phyloP scores from a whole-genome alignment of 768 basidiomycete genomes.

The Termitomyces sp. region DNA sequence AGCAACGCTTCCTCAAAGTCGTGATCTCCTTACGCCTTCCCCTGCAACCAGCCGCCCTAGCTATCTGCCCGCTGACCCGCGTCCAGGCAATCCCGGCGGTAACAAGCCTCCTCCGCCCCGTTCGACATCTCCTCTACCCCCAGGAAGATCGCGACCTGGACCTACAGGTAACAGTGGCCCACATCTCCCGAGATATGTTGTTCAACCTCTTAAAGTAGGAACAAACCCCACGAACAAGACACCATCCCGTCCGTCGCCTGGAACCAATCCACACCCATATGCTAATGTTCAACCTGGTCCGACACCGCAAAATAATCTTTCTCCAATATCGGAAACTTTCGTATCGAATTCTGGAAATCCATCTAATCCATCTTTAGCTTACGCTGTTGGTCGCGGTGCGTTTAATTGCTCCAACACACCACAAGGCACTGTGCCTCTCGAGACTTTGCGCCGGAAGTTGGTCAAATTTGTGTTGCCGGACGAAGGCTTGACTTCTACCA shows the following conservation, averaged over 20 bases:
- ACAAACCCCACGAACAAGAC: constrained; percentile 35
- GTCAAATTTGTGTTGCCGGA: constrained; percentile 88
- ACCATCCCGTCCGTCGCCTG: constrained; percentile 38
- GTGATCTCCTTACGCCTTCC: constrained; percentile 38
- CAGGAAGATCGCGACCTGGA: constrained; percentile 22
- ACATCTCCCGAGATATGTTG: constrained; percentile 51
- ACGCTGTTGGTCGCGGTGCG: constrained; percentile 56
- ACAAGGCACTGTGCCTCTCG: constrained; percentile 48
- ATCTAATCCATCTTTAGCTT: constrained; percentile 44
- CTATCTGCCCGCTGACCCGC: constrained; percentile 58
- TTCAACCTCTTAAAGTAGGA: constrained; percentile 30
- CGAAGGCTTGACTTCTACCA: constrained; percentile 68
- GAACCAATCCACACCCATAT: constrained; percentile 49
- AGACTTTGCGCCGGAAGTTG: constrained; percentile 76
- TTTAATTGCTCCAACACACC: constrained; percentile 41
- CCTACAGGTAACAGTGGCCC: constrained; percentile 18
- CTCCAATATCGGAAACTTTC: constrained; percentile 72
- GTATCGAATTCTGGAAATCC: constrained; percentile 33
- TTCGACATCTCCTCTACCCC: constrained; percentile 40
- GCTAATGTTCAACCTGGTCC: constrained; percentile 45
- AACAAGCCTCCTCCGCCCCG: constrained; percentile 33
- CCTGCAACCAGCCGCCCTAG: constrained; percentile 35
- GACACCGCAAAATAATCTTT: constrained; percentile 43
- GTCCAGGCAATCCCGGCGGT: constrained; percentile 43
- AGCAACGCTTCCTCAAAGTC: constrained; percentile 34